These are phyloP conservation scores for Alternaria viburni DNA, from an alignment of 2,329 filamentous ascomycete species.

Conservation along the genomic window DNA sequence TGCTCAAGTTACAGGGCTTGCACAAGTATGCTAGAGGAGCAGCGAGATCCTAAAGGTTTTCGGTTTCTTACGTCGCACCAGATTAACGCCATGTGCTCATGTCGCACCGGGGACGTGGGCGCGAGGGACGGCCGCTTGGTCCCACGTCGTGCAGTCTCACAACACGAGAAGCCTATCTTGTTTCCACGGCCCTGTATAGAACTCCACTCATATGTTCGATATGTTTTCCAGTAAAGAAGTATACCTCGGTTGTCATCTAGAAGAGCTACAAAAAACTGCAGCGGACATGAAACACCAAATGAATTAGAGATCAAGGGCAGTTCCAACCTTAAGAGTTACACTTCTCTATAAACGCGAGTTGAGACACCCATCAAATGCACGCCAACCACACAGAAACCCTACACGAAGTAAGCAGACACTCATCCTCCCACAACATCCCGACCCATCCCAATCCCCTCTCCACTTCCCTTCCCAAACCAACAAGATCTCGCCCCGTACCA, in stretches of 20 bases:
- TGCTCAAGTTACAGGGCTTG: background rate
- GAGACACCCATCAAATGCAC: background rate
- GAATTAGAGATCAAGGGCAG: too few relatives aligned
- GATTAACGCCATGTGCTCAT: conserved; percentile 20
- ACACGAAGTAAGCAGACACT: background rate
- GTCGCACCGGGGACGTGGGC: conserved; percentile 4
- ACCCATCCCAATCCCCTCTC: background rate
- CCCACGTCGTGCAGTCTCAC: conserved; percentile 19
- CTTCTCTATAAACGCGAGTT: too few relatives aligned
- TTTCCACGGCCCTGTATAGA: background rate
- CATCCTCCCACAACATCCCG: background rate
- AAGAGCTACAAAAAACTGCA: background rate
- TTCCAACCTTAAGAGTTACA: too few relatives aligned
- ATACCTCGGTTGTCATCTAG: background rate
- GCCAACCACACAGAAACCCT: background rate
- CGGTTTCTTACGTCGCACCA: conserved; percentile 8
- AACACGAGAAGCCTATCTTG: conserved; percentile 2
- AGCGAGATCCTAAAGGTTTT: background rate
- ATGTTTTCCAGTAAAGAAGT: rapidly evolving
- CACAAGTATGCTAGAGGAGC: background rate
- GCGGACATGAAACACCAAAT: too few relatives aligned
- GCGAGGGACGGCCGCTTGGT: conserved; percentile 4
- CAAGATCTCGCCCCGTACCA: background rate
- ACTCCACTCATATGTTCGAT: background rate
- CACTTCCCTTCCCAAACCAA: background rate